phyloP scores from a whole-genome alignment of 2,329 filamentous ascomycete species.

The Taxawa tesnikishii region DNA sequence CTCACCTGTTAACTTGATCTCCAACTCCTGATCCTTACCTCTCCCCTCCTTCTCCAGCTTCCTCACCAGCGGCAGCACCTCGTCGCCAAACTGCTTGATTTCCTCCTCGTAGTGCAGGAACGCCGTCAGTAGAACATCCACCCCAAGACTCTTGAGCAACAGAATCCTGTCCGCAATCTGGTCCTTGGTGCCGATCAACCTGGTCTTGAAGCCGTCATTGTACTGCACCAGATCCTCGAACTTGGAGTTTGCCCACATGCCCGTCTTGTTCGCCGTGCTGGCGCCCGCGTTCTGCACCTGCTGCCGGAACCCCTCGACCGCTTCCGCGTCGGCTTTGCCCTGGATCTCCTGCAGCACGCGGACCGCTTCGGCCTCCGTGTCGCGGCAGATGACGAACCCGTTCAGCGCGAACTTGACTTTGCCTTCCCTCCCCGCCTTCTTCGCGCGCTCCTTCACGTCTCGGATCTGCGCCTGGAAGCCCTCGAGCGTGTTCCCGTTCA shows the following conservation, averaged over 20 bases:
- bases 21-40: slow-evolving; percentile 33
- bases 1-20: slow-evolving; percentile 35
- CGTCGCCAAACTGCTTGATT: slow-evolving; percentile 35
- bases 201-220: slow-evolving; percentile 45
- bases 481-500: slow-evolving; percentile 44
- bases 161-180: slow-evolving; percentile 39
- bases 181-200: slow-evolving; percentile 39
- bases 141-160: slow-evolving; percentile 32
- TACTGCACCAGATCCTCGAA: slow-evolving; percentile 43
- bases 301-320: slow-evolving; percentile 36
- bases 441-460: slow-evolving; percentile 35
- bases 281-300: slow-evolving; percentile 39
- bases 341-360: slow-evolving; percentile 39
- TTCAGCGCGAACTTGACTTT: slow-evolving; percentile 39
- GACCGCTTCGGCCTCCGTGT: slow-evolving; percentile 39
- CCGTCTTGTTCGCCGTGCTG: slow-evolving; percentile 33
- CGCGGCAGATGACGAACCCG: slow-evolving; percentile 37
- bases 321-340: slow-evolving; percentile 39
- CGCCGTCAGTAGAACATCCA: slow-evolving; percentile 32
- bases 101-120: slow-evolving; percentile 43
- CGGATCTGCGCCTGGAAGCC: slow-evolving; percentile 38
- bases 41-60: slow-evolving; percentile 35
- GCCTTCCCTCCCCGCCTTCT: slow-evolving; percentile 29
- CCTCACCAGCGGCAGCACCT: slow-evolving; percentile 35
- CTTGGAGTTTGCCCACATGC: slow-evolving; percentile 42